Conservation (phyloP, 202 grass and related monocot species). For the Dendrocalamus latiflorus region DNA sequence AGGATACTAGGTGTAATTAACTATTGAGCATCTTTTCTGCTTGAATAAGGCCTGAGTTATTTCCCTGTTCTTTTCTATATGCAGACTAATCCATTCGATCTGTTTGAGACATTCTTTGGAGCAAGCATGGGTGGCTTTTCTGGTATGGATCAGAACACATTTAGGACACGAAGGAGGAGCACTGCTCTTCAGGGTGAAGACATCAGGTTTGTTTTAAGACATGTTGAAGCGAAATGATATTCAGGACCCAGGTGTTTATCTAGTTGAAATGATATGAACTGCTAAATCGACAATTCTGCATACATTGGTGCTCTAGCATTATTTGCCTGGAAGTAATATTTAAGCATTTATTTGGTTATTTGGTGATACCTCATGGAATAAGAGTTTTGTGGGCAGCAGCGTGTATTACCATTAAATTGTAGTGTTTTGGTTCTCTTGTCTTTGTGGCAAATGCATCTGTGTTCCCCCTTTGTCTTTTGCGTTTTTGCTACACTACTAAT, state of each 20-base stretch:
- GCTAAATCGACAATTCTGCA: background rate
- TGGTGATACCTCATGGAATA: background rate
- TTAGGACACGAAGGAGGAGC: slow-evolving; percentile 72
- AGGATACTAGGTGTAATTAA: slow-evolving; percentile 13
- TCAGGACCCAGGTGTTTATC: background rate
- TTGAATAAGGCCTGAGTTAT: slow-evolving; percentile 10
- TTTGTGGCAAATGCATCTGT: background rate
- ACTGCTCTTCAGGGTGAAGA: slow-evolving; percentile 82
- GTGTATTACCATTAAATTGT: background rate
- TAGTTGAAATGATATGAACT: slow-evolving; percentile 4
- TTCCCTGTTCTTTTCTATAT: too few relatives aligned
- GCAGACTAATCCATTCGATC: slow-evolving; percentile 97
- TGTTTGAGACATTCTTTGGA: slow-evolving; percentile 97
- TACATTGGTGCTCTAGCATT: background rate
- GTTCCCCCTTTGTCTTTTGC: background rate
- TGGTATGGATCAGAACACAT: slow-evolving; percentile 75
- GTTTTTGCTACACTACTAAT: background rate
- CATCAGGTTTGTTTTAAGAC: slow-evolving; percentile 62
- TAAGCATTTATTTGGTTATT: background rate
- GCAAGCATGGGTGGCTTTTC: slow-evolving; percentile 91
- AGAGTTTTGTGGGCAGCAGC: background rate
- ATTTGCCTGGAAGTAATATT: background rate
- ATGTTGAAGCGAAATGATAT: slow-evolving; percentile 14
- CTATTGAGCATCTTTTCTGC: background rate
- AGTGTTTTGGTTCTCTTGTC: background rate